Percentiles rank a stretch among this genome's conserved stretches.
These are phyloP conservation scores for Phanerochaete sordida DNA, from an alignment of 768 basidiomycete species.

Conservation along the genomic window DNA sequence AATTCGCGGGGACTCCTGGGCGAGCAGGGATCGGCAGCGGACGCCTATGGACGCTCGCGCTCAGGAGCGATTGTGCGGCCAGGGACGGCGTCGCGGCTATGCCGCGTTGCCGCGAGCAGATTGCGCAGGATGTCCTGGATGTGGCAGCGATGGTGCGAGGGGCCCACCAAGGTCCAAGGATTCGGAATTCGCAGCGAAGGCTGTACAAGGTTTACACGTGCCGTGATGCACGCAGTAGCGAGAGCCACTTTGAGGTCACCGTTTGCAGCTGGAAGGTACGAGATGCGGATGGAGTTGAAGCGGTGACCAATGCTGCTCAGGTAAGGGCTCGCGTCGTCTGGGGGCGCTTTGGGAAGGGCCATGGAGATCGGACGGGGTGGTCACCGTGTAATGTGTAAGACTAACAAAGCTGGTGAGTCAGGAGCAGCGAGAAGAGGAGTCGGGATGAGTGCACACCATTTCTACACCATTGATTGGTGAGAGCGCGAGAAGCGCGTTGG, in stretches of 20 bases:
- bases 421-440: no score
- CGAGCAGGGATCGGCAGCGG: neutral
- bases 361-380: neutral
- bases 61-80: neutral
- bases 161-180: neutral
- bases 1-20: neutral
- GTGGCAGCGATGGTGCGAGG: neutral
- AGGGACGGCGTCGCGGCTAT: neutral
- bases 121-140: neutral
- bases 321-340: neutral
- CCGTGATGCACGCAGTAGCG: neutral
- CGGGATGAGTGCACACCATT: no score
- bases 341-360: neutral
- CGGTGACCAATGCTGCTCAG: neutral
- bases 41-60: neutral
- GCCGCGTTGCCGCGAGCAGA: neutral
- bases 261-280: neutral
- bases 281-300: neutral
- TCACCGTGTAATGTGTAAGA: neutral
- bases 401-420: neutral
- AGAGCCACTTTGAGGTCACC: no score
- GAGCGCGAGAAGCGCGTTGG: no score
- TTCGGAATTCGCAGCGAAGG: neutral
- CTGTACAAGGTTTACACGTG: neutral
- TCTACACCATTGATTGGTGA: no score